Conservation (phyloP, 2,329 filamentous ascomycete species). For the Hypocreales sp. region DNA sequence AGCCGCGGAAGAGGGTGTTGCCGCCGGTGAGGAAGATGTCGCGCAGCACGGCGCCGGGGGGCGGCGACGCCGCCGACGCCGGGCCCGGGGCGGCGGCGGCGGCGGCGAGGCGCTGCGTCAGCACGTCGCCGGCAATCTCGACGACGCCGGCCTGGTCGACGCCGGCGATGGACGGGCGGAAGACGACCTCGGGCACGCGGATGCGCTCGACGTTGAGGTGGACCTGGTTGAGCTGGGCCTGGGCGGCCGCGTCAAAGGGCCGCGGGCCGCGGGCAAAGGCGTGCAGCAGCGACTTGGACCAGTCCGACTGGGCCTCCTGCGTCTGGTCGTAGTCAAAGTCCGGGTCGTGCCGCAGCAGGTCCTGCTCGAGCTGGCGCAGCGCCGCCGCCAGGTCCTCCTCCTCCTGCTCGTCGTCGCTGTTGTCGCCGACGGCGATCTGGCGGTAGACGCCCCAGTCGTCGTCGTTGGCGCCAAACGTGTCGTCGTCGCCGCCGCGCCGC, state of each 20-base stretch:
- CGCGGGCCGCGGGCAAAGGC: slow-evolving; percentile 80
- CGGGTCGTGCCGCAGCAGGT: slow-evolving; percentile 75
- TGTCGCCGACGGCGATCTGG: slow-evolving; percentile 71
- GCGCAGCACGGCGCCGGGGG: slow-evolving; percentile 55
- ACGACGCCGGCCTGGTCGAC: slow-evolving; percentile 87
- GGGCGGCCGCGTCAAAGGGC: slow-evolving; percentile 66
- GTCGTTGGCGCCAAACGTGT: slow-evolving; percentile 92
- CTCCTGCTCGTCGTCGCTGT: slow-evolving; percentile 78
- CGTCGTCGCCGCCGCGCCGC: slow-evolving; percentile 76
- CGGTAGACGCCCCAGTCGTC: slow-evolving; percentile 97
- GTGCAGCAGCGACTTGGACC: slow-evolving; percentile 83
- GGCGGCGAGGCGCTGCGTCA: slow-evolving; percentile 67
- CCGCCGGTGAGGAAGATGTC: slow-evolving; percentile 95
- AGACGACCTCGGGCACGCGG: slow-evolving; percentile 82
- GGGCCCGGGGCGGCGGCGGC: no score
- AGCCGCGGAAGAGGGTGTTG: slow-evolving; percentile 71
- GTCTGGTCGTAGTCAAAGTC: slow-evolving; percentile 87
- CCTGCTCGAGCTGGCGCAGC: slow-evolving; percentile 65
- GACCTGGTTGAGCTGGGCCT: slow-evolving; percentile 69
- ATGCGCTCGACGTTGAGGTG: slow-evolving; percentile 96
- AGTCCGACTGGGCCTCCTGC: slow-evolving; percentile 82
- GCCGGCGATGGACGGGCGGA: slow-evolving; percentile 82
- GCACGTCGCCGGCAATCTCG: slow-evolving; percentile 81
- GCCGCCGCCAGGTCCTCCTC: slow-evolving; percentile 69
- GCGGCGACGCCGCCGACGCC: slow-evolving; percentile 28